Base-by-base conservation (phyloP, 2,329 filamentous ascomycete genomes). In the Stachybotrys chlorohalonatus region DNA sequence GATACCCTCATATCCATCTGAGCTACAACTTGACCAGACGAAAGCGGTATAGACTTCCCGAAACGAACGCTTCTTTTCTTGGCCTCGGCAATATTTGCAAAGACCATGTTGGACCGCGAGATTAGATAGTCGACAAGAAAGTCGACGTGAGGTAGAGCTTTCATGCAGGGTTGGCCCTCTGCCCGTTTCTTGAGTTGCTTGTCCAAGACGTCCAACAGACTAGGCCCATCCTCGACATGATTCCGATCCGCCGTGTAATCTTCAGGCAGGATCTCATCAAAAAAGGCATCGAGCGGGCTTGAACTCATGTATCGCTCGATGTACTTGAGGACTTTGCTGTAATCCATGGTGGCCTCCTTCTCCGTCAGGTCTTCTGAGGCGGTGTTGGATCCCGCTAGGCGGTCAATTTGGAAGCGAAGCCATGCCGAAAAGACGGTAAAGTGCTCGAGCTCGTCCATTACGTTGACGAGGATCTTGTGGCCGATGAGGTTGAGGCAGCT, bases 401-500 rank as follows among this genome's bases (percentile, higher is more conserved):
- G 81, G 59, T 95, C 89, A 56, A 96, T 93, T 63, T 92, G 85
- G 63, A 90, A 82, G 39, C 86, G 84, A 52, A 97, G 75, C 93
- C 93, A 97, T 53, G 79, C 77, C 1, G 89, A 92, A 66, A 96
- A 97, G 6, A 83, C 79, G 2, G 75, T 68, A 63, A 95, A 97
- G 52, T 91, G 81, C 31, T 85, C 80, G 15, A 93, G 80, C 69
- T 97, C 93, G 54, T 88, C 83, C 64, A 88, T 85, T 31, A 86
- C 81, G 54, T 85, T 77, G 6, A 85, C 75, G 13, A 95, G 74
- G 2, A 93, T 79, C 53, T 85, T 87, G 65, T 95, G 85, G 1
- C 84, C 84, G 0, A 92, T 77, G 5, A 96, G 74, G 49, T 83
- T 84, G n/a, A 96, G 75, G 58, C 85, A 89, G 55, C 87, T 83